phyloP scores from a whole-genome alignment of 2,329 filamentous ascomycete species.

The Ophiostoma triangulosporum region DNA sequence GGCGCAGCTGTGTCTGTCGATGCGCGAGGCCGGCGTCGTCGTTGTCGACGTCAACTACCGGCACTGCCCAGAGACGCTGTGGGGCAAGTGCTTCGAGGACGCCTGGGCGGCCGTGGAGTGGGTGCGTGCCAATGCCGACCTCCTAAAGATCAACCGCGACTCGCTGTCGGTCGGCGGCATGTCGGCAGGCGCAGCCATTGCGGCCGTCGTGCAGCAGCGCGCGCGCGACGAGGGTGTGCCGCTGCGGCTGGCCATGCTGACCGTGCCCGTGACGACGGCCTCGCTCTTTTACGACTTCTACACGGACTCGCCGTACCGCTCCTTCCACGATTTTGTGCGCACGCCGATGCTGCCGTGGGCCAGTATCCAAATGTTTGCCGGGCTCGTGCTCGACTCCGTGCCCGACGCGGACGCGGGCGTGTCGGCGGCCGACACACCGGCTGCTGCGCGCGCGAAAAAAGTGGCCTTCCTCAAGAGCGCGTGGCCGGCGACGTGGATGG shows the following conservation, averaged over 20 bases:
- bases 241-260: slow-evolving; percentile 22
- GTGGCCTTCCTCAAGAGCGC: neutral
- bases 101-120: slow-evolving; percentile 24
- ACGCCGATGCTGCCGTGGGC: slow-evolving; percentile 29
- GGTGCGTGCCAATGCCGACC: slow-evolving; percentile 20
- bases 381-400: slow-evolving; percentile 28
- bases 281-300: slow-evolving; percentile 19
- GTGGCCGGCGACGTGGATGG: slow-evolving; percentile 15
- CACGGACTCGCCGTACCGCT: slow-evolving; percentile 21
- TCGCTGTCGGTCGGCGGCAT: slow-evolving; percentile 26
- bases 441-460: neutral
- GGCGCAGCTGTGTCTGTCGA: slow-evolving; percentile 22
- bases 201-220: slow-evolving; percentile 23
- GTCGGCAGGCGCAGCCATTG: slow-evolving; percentile 32
- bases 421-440: slow-evolving; percentile 15
- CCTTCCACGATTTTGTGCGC: slow-evolving; percentile 16
- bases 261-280: slow-evolving; percentile 19
- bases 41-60: slow-evolving; percentile 28
- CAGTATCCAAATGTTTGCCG: slow-evolving; percentile 24
- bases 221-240: slow-evolving; percentile 25
- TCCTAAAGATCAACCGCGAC: slow-evolving; percentile 20
- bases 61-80: slow-evolving; percentile 24
- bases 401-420: slow-evolving; percentile 22
- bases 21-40: slow-evolving; percentile 24
- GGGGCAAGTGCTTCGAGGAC: slow-evolving; percentile 25